Percentiles rank a stretch among this genome's conserved stretches.
Evolutionary conservation across 169 alveolate species (phyloP).

Genomic region (Cryptosporidium parvum): DNA sequence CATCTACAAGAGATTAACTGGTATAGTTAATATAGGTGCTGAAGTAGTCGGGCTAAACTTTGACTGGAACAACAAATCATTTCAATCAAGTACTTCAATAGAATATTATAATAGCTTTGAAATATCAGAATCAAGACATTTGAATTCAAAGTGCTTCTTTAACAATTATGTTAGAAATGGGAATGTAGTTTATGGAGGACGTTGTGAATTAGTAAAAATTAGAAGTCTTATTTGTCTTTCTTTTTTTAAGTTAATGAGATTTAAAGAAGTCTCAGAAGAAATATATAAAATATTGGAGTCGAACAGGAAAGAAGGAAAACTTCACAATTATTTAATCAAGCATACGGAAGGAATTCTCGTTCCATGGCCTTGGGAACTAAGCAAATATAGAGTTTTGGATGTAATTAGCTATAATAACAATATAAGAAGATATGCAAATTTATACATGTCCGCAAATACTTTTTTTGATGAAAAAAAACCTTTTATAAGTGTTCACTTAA

Average conservation of each 20-base stretch:
- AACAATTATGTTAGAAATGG: conserved; percentile 6
- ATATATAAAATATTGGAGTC: not conserved
- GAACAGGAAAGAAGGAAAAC: not conserved
- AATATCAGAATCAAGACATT: not conserved
- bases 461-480: conserved; percentile 25
- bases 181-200: conserved; percentile 18
- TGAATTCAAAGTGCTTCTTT: conserved; percentile 23
- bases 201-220: conserved; percentile 18
- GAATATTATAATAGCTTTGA: conserved; percentile 11
- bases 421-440: not conserved
- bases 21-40: not conserved
- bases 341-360: conserved; percentile 60
- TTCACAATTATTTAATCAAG: conserved; percentile 26
- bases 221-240: not conserved
- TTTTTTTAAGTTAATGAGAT: conserved; percentile 31
- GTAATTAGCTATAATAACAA: conserved; percentile 8
- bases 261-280: conserved; percentile 25
- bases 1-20: not conserved
- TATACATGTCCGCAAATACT: conserved; percentile 21
- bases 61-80: conserved; percentile 11
- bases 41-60: conserved; percentile 38
- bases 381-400: conserved; percentile 9
- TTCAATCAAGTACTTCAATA: not conserved
- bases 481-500: conserved; percentile 47
- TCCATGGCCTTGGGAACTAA: conserved; percentile 70